Conservation (phyloP, 2,329 filamentous ascomycete species). For the Phaeosphaeriaceae sp. region DNA sequence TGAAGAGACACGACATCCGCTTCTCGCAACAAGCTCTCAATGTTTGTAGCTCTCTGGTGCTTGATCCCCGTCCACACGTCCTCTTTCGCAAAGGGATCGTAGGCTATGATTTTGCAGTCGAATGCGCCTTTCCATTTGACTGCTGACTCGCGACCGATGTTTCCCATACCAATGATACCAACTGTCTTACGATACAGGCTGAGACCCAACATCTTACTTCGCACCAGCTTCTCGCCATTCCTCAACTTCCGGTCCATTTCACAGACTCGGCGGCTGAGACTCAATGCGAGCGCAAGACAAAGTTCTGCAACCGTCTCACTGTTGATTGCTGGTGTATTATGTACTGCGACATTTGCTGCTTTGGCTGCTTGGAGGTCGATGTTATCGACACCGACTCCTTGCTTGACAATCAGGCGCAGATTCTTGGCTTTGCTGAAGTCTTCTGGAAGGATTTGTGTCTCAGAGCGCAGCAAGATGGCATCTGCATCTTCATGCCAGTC, state of each 20-base stretch:
- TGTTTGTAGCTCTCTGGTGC: not conserved
- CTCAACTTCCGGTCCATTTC: conserved; percentile 34
- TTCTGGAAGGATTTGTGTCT: conserved; percentile 15
- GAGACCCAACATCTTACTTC: conserved; percentile 49
- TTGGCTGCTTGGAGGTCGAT: conserved; percentile 20
- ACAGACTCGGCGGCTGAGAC: conserved; percentile 19
- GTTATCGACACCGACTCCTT: conserved; percentile 6
- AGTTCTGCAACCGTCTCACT: conserved; percentile 50
- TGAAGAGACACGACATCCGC: conserved; percentile 6
- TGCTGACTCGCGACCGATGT: conserved; percentile 8
- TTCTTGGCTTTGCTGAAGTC: not conserved
- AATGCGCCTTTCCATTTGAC: conserved; percentile 34
- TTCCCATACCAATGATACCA: conserved; percentile 56
- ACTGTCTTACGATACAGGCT: conserved; percentile 50
- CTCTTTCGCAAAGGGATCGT: conserved; percentile 42
- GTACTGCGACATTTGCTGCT: conserved; percentile 49
- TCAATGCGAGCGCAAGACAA: conserved; percentile 40
- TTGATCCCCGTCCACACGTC: conserved; percentile 23
- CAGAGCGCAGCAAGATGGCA: not conserved
- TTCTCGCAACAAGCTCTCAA: conserved; percentile 13
- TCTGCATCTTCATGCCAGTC: not conserved
- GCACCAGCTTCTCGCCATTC: conserved; percentile 40
- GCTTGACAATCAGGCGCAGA: conserved; percentile 5
- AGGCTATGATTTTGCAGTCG: conserved; percentile 49
- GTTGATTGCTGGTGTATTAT: conserved; percentile 56